phyloP scores from a whole-genome alignment of 257 asterid species.

The Plantago major region DNA sequence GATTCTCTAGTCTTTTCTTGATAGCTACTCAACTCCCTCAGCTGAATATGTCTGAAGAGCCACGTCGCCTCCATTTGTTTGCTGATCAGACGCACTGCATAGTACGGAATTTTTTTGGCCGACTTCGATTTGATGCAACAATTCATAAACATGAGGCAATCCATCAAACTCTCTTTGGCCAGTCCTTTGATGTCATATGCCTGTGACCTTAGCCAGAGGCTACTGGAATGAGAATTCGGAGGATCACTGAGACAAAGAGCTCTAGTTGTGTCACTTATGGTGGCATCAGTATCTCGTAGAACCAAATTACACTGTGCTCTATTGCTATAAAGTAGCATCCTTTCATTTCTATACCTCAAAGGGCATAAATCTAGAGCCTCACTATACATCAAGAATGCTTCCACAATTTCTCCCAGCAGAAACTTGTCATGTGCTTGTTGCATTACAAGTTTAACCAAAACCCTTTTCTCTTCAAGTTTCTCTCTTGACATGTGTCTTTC shows the following conservation, averaged over 20 bases:
- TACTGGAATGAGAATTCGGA: constrained; percentile 59
- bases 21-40: constrained; percentile 18
- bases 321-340: constrained; percentile 50
- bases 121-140: constrained; percentile 32
- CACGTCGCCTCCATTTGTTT: constrained; percentile 80
- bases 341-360: constrained; percentile 43
- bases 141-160: constrained; percentile 53
- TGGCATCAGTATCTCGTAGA: constrained; percentile 41
- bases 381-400: constrained; percentile 45
- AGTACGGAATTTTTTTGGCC: constrained; percentile 36
- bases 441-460: constrained; percentile 31
- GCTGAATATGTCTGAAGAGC: constrained; percentile 47
- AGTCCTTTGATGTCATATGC: constrained; percentile 81
- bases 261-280: constrained; percentile 73
- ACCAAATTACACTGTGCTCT: constrained; percentile 57
- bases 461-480: constrained; percentile 38
- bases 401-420: constrained; percentile 41
- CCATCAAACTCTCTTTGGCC: constrained; percentile 85
- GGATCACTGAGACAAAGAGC: constrained; percentile 71
- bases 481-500: constrained; percentile 38
- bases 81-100: constrained; percentile 63
- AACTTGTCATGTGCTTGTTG: constrained; percentile 51
- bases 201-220: constrained; percentile 78
- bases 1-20: constrained; percentile 16
- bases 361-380: constrained; percentile 66